A percentile compares a stretch with the other conserved stretches of the same genome.
Conservation (phyloP, 352 stramenopile genomes). For the Pythium dissotocum region DNA sequence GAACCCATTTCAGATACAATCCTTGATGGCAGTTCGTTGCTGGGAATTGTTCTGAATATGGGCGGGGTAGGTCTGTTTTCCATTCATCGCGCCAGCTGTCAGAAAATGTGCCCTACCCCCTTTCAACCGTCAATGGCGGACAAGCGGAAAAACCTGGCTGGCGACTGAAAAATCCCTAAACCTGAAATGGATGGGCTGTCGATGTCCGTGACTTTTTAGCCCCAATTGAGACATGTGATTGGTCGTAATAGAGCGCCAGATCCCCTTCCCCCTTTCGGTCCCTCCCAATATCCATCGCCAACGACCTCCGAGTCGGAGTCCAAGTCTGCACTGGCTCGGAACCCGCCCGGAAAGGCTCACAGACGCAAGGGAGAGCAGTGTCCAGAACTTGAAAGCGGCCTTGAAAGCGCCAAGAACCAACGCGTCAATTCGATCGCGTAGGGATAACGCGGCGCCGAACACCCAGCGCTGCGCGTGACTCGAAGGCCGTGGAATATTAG, state of each 20-base stretch:
- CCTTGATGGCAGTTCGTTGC: background rate
- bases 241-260: background rate
- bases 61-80: background rate
- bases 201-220: background rate
- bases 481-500: no score
- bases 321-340: conserved; percentile 4
- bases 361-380: background rate
- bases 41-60: conserved; percentile 5
- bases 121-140: background rate
- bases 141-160: background rate
- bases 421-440: background rate
- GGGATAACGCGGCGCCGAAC: background rate
- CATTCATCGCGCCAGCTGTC: background rate
- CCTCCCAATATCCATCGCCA: conserved; percentile 3
- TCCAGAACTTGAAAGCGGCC: conserved; percentile 3
- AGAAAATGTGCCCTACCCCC: background rate
- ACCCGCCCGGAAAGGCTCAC: background rate
- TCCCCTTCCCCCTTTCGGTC: background rate
- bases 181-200: conserved; percentile 2
- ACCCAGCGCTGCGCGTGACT: background rate
- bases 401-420: conserved; percentile 1
- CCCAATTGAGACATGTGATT: background rate
- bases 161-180: conserved; percentile 1
- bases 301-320: background rate
- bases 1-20: conserved; percentile 3